Conservation (phyloP, 345 rosid species). For the Arabidopsis arenosa region DNA sequence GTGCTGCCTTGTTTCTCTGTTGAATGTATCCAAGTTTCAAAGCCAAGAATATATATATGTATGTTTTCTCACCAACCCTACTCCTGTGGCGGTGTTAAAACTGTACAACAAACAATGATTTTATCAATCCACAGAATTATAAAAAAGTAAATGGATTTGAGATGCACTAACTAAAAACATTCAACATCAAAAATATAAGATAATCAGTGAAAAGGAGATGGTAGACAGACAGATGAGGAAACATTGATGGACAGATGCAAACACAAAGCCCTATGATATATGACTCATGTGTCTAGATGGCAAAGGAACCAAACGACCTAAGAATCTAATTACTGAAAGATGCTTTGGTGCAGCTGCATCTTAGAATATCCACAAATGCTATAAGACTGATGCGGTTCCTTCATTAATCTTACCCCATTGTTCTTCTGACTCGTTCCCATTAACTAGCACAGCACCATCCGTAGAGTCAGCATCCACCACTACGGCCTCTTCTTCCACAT, state of each 20-base stretch:
- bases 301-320: conserved; percentile 1
- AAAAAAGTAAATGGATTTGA: background rate
- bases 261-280: background rate
- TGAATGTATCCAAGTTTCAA: conserved; percentile 19
- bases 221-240: background rate
- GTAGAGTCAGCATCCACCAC: conserved; percentile 89
- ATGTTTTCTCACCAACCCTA: conserved; percentile 15
- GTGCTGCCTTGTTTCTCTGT: conserved; percentile 21
- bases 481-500: conserved; percentile 85
- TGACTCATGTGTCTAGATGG: background rate
- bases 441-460: conserved; percentile 85
- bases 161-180: background rate
- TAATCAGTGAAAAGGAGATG: background rate
- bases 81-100: conserved; percentile 43
- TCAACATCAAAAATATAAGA: background rate
- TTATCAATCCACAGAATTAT: conserved; percentile 17
- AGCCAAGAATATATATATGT: conserved; percentile 18
- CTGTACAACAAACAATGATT: conserved; percentile 24
- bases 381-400: conserved; percentile 79
- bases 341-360: conserved; percentile 27
- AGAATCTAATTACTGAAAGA: background rate
- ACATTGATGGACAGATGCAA: conserved; percentile 1
- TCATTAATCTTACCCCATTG: conserved; percentile 96
- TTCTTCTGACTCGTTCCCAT: conserved; percentile 89
- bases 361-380: conserved; percentile 73